Base-by-base conservation (phyloP, 2,329 filamentous ascomycete species). In the Exophiala calicioides region DNA sequence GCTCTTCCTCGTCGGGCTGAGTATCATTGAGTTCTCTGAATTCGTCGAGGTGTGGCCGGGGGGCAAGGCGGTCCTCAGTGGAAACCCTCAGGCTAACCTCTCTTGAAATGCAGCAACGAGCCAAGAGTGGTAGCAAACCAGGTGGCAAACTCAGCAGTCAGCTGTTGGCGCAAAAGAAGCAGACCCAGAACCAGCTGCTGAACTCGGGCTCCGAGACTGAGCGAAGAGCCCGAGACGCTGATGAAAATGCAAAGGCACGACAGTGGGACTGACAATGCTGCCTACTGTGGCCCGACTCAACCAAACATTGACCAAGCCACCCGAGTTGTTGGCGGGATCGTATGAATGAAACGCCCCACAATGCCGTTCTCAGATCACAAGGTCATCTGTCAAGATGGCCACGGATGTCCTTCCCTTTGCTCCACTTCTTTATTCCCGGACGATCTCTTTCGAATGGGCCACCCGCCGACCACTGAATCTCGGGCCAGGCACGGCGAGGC, bases 131-230 rank as follows among this genome's bases (percentile, higher is more conserved):
- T 72, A 67, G 70, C 70, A 35, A 62, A 6, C 60, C 57, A 16
- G 81, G 81, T 59, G 83, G 87, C 12, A 90, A 89, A 63, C 74
- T 94, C 9, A 78, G 79, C 24, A 70, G 75, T 23, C 83, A 90
- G 62, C 73, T 95, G 10, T 79, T 84, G 44, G 83, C 82, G 26
- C 86, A 95, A 69, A 87, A 86, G 70, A 82, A 80, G 58, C 81
- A 88, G 70, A 89, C 85, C 6, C 77, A 82, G 42, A 75, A 71
- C 21, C 81, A 85, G 50, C 83, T 82, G 1, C 71, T 95, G 37
- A 81, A 82, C 53, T 78, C 86, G 55, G 79, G 75, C 3, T 89
- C 87, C 62, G 71, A 76, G 40, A 76, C 83, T 45, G 86, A 90
- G 61, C 70, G 81, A 45, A 73, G 78, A 35, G 75, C 75, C 10